A percentile compares a stretch with the other conserved stretches of the same genome.
Conservation (phyloP, 495 filamentous ascomycete genomes). For the Penicillium herquei region DNA sequence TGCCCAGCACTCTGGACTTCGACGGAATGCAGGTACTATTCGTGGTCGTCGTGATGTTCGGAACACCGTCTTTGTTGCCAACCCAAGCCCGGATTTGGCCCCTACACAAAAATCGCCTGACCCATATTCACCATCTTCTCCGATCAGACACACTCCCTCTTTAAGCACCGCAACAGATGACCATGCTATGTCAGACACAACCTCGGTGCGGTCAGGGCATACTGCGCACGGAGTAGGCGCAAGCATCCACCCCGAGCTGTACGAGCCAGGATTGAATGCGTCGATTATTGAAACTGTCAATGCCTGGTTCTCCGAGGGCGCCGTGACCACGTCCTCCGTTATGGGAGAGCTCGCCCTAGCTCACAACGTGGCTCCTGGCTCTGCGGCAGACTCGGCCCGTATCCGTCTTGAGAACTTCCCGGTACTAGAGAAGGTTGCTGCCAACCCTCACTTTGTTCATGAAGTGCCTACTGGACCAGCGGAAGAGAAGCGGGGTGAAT, state of each 20-base stretch:
- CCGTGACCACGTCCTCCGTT: constrained; percentile 67
- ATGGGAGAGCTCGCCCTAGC: constrained; percentile 89
- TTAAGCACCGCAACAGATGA: constrained; percentile 53
- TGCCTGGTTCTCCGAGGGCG: constrained; percentile 75
- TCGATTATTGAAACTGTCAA: constrained; percentile 91
- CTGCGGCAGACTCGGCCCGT: constrained; percentile 49
- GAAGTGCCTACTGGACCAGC: constrained; percentile 43
- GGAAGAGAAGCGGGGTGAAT: constrained; percentile 74
- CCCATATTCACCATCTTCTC: constrained; percentile 30
- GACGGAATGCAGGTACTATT: constrained; percentile 71
- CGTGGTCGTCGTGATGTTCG: constrained; percentile 89
- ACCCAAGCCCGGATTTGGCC: constrained; percentile 25
- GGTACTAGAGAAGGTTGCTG: constrained; percentile 89
- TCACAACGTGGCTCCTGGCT: constrained; percentile 63
- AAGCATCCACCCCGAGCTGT: constrained; percentile 78
- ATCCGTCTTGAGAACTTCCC: constrained; percentile 90
- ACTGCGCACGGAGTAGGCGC: constrained; percentile 65
- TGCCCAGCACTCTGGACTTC: constrained; percentile 55
- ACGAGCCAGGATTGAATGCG: constrained; percentile 77
- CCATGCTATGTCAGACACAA: constrained; percentile 75
- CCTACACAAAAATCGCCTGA: constrained; percentile 14
- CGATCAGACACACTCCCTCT: constrained; percentile 43
- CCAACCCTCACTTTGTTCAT: constrained; percentile 85
- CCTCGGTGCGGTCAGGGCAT: constrained; percentile 84
- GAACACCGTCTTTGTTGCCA: constrained; percentile 78